Evolutionary conservation across 306 rosid species (phyloP), one percentile per base, ranked within the genome.

Genomic region (Quercus gilva): DNA sequence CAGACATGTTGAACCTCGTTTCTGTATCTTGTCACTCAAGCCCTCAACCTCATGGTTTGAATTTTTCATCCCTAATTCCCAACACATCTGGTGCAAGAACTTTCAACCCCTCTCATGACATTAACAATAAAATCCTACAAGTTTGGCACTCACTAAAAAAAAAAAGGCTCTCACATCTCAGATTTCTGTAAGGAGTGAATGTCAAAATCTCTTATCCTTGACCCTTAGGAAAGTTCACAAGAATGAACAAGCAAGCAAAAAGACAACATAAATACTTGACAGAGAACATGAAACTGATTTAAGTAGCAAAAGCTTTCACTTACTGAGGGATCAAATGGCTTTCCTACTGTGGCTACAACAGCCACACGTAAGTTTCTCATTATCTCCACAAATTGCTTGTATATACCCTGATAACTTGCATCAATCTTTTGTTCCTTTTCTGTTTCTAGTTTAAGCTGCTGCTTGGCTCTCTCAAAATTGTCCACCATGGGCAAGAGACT

Each of bases 291-390:
- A 29, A 79, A 53, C 37, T 29, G 17, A 71, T 25, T 49, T 69
- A 49, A 21, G 71, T 58, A 60, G 74, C 70, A 56, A 77, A 74
- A 69, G 28, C 57, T 29, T 35, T 71, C 64, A 83, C 97, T 88
- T 85, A 95, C 99, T 51, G 84, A 75, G 31, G 98, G 99, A 87
- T 95, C 94, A 78, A 95, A 95, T 55, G 92, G 98, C 86, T 89
- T 91, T 68, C 98, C 98, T 33, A 90, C 86, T 5, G 97, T 90
- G 67, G 98, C 85, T 25, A 95, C 85, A 25, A 82, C 87, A 37
- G 98, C 82, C 78, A 95, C 97, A 13, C 57, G 77, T 88, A 89
- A 86, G 81, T 92, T 91, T 86, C 90, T 86, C 94, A 95, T 65
- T 68, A 82, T 58, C 86, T 95, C 99, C 37, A 95, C 98, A 31